phyloP scores from a whole-genome alignment of 1,284 basidiomycete genomes.

The Sporisorium iseilematis-ciliati region DNA sequence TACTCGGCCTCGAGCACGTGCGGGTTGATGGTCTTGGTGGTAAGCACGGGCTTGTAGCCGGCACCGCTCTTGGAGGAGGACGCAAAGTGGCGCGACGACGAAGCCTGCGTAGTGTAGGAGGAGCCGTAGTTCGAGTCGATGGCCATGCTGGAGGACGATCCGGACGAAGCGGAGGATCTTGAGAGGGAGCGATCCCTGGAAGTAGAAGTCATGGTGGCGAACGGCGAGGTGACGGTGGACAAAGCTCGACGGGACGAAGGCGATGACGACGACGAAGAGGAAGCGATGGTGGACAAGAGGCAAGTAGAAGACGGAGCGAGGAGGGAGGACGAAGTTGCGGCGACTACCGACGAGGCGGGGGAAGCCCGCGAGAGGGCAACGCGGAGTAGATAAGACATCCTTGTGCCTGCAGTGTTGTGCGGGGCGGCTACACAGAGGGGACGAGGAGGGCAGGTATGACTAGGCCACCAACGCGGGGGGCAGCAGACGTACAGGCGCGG shows the following conservation, averaged over 20 bases:
- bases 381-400: conserved; percentile 26
- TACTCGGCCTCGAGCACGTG: conserved; percentile 90
- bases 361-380: conserved; percentile 26
- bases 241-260: conserved; percentile 19
- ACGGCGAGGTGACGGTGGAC: conserved; percentile 12
- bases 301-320: not conserved
- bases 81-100: conserved; percentile 34
- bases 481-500: too few species aligned
- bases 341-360: conserved; percentile 12
- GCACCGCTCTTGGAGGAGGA: conserved; percentile 33
- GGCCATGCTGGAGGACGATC: conserved; percentile 33
- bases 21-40: conserved; percentile 76
- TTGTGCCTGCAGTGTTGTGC: conserved; percentile 6
- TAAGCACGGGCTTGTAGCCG: conserved; percentile 71
- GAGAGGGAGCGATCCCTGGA: conserved; percentile 28
- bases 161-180: conserved; percentile 30
- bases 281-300: conserved; percentile 9
- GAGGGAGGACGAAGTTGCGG: conserved; percentile 1
- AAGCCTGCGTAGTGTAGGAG: conserved; percentile 43
- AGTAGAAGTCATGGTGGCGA: conserved; percentile 17
- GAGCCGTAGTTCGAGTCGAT: conserved; percentile 32
- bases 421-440: not conserved
- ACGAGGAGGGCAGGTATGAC: conserved; percentile 11
- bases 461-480: conserved; percentile 5
- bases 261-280: conserved; percentile 1